phyloP scores from a whole-genome alignment of 1,139 yeast species.

The Pneumocystis carinii region DNA sequence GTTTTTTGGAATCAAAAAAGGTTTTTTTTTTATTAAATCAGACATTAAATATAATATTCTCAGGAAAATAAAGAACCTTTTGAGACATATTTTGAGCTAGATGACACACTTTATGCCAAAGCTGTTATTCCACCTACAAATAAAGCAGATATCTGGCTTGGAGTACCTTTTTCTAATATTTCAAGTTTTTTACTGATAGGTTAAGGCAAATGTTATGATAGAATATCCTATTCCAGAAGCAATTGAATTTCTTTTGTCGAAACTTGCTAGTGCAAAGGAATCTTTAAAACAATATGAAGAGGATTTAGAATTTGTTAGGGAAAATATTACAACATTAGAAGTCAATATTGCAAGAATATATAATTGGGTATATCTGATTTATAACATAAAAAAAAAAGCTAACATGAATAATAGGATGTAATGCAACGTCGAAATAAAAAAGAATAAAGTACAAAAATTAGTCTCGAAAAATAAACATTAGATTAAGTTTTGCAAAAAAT shows the following conservation, averaged over 20 bases:
- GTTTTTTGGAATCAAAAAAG: constrained; percentile 37
- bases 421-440: not conserved
- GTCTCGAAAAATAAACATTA: not conserved
- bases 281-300: constrained; percentile 52
- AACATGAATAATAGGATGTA: not conserved
- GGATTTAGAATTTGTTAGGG: constrained; percentile 77
- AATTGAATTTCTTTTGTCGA: constrained; percentile 44
- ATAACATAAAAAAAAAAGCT: not conserved
- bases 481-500: not conserved
- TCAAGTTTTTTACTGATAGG: not conserved
- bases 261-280: constrained; percentile 48
- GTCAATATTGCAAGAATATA: constrained; percentile 87
- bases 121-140: constrained; percentile 55
- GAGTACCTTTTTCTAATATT: constrained; percentile 23
- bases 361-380: constrained; percentile 46
- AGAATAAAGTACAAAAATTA: not conserved
- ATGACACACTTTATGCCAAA: constrained; percentile 77
- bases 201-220: constrained; percentile 77
- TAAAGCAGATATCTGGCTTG: constrained; percentile 77
- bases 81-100: constrained; percentile 64
- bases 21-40: constrained; percentile 16
- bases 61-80: constrained; percentile 8
- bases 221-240: constrained; percentile 91
- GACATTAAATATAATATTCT: not conserved
- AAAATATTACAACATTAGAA: constrained; percentile 93